Base-by-base conservation (phyloP, 139 green algal species). In the Coelastrella sp. region DNA sequence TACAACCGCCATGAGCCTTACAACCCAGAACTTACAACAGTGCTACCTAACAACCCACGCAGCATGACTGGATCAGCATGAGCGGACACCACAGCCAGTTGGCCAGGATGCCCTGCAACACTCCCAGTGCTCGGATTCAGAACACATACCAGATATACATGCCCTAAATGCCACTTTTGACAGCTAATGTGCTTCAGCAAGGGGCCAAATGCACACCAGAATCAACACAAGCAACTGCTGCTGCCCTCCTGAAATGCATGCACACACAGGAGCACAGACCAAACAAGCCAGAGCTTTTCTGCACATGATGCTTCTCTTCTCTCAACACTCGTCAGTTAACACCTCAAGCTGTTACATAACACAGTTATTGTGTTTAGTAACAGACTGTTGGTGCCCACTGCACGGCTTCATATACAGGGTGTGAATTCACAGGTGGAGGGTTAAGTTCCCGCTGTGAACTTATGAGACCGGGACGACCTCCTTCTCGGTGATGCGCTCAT, bases 401-500 rank as follows among this genome's bases (percentile, higher is more conserved):
- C 64, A 71, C 13, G 16, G 16, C 61, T 71, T 71, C 64, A 71
- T 71, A 14, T 71, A 71, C 32, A 47, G 32, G 32, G 32, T 47
- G 32, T 47, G 32, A 47, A 47, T 47, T 47, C 32, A 47, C 7
- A n/a, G 16, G 68, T 32, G 68, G 22, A 6, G 8, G 68, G 17
- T 2, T 22, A 22, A 2, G 5, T 7, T 22, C 5, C 14, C 16
- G 3, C 14, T 32, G 14, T 47, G 22, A 77, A 22, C 11, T 85
- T 73, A 85, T 60, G 61, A 78, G 20, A 86, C 77, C 20, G 87
- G 87, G 61, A 95, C 92, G 13, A 96, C 92, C 86, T 96, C 92
- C 95, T 99, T 97, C 92, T 97, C 89, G 0, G 97, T 94, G 61
- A 99, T 97, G 71, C 92, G 92, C 97, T 99, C 98, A 93, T 99